Percentiles rank a stretch among this genome's conserved stretches.
These are phyloP conservation scores for Amoebophrya sp. DNA, from an alignment of 169 alveolate genomes.

Conservation along the genomic window DNA sequence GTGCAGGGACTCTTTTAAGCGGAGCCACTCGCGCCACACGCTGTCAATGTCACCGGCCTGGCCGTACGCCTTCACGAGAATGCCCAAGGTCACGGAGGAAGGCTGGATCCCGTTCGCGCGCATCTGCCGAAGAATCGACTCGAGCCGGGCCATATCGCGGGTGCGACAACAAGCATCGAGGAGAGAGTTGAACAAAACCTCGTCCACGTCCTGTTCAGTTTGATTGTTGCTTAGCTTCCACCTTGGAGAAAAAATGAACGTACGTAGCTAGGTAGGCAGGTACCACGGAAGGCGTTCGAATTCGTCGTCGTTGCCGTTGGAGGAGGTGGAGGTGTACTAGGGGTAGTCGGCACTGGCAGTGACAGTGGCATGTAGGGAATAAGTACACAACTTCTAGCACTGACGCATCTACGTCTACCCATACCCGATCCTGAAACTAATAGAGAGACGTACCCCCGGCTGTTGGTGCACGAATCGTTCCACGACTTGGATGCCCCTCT, in stretches of 20 bases:
- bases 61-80: constrained; percentile 51
- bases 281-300: too few relatives aligned
- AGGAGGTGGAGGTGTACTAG: neutral
- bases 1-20: neutral
- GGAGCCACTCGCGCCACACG: constrained; percentile 21
- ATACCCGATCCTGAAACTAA: too few relatives aligned
- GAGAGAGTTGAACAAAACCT: constrained; percentile 70
- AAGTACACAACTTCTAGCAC: too few relatives aligned
- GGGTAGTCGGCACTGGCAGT: too few relatives aligned
- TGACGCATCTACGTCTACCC: too few relatives aligned
- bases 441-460: neutral
- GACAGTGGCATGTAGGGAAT: too few relatives aligned
- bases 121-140: constrained; percentile 46
- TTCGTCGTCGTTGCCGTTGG: too few relatives aligned
- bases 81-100: constrained; percentile 47
- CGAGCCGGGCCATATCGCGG: constrained; percentile 42
- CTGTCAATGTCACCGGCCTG: constrained; percentile 46
- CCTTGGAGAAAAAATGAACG: neutral
- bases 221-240: neutral
- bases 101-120: constrained; percentile 46
- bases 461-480: neutral
- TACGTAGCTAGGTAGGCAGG: neutral
- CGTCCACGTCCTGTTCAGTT: constrained; percentile 43
- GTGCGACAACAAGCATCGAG: constrained; percentile 75
- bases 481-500: neutral